Evolutionary conservation across 345 rosid genomes (phyloP), one percentile per base, ranked within the genome.

Genomic region (Populus davidiana): DNA sequence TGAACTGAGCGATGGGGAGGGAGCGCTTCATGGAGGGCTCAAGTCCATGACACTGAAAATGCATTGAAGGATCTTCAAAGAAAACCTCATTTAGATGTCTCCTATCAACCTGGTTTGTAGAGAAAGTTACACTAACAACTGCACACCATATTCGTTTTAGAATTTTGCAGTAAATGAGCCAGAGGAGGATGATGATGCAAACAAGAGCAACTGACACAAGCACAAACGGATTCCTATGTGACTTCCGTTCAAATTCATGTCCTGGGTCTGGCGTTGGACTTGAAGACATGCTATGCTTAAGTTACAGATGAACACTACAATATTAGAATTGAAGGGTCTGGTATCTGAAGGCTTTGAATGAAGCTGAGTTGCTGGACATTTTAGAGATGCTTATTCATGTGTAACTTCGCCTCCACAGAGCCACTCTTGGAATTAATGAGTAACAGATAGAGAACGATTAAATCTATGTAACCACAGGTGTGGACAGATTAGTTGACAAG

Each of bases 1-100:
- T 74, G 81, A 77, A 86, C 73, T 44, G 80, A 14, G 73, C 17
- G 38, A 76, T 72, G 0, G 85, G 92, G 27, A 87, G 80, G 41
- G 81, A 75, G 35, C 75, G 49, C 41, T 71, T 47, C 7, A 85
- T 66, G 43, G 74, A 50, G 18, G 83, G 64, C 43, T 81, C 85
- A 62, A 87, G 54, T 66, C 85, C 87, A n/a, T 18, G 79, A 82
- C 81, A 79, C 25, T 77, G 69, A 65, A 69, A 67, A 54, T 79
- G 80, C 18, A 65, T 21, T 29, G 82, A 52, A 2, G 21, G 41
- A 27, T 74, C 67, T 38, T 83, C 75, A 17, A 73, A 35, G 62
- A 69, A 75, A 35, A 47, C n/a, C 18, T 72, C 81, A 7, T 66
- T 77, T n/a, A 61, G 68, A 29, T 33, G 83, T 56, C 36, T 79